Evolutionary conservation across 371 early-diverging fungal genomes (phyloP), one percentile per base, ranked within the genome.

Genomic region (Mucor lusitanicus): DNA sequence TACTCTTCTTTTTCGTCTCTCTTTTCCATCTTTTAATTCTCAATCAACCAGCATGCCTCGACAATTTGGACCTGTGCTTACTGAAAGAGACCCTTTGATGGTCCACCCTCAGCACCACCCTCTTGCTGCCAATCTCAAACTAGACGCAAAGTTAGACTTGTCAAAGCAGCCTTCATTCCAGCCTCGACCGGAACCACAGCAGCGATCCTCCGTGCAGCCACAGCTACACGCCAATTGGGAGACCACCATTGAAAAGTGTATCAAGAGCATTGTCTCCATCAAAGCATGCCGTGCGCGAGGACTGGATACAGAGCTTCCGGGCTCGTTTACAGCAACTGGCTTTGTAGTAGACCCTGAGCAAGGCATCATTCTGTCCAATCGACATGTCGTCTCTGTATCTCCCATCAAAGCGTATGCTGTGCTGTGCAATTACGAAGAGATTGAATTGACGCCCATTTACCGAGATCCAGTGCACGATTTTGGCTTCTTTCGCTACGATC

Each of bases 381-480:
- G 96, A 3, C 97, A 97, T 68, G 95, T 96, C 2, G 93, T 92
- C 9, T 89, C 93, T 50, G 84, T 92, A 0, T 94, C 93, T 0
- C 97, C 97, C 1, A 88, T 93, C 54, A 86, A 91, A 13, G 95
- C 93, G 0, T 90, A 87, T 65, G 91, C 93, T 1, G 81, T 95
- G 21, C 85, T 91, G 35, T 88, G 90, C 72, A 90, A 97, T 72
- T 91, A 95, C 69, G 97, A 96, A 71, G 94, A 94, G 66, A 90
- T 95, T n/a, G 90, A 90, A 57, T 86, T 94, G 54, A 73, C 75
- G 44, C 89, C 94, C 2, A 85, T 95, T 27, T 96, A 95, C 71
- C 84, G 87, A 58, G 92, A 92, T 66, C 95, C 94, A n/a, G 81
- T 95, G 15, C 97, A 96, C 71, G 97, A 96, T 74, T 97, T 96